Conservation (phyloP, 1,284 basidiomycete species). For the Malassezia caprae region DNA sequence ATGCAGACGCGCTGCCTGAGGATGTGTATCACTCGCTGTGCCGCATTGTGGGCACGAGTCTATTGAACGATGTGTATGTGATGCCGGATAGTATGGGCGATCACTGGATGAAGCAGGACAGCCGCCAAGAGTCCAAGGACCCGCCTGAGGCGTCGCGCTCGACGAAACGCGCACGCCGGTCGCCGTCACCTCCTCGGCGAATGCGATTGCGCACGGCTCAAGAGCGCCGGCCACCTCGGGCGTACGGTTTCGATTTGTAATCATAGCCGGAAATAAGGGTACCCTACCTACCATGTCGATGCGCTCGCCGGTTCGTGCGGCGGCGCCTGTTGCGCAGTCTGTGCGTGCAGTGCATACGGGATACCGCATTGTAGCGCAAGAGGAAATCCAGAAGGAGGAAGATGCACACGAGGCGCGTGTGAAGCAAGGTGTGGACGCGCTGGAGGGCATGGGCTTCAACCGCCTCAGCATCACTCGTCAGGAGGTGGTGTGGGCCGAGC, state of each 20-base stretch:
- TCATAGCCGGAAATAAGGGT: too few species aligned
- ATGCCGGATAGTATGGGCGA: not conserved
- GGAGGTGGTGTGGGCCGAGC: slow-evolving; percentile 29
- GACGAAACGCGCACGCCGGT: not conserved
- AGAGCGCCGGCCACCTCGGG: slow-evolving; percentile 1
- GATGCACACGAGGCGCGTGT: slow-evolving; percentile 3
- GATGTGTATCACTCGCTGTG: slow-evolving; percentile 6
- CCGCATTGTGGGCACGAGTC: slow-evolving; percentile 10
- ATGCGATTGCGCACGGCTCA: slow-evolving; percentile 8
- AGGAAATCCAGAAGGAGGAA: not conserved
- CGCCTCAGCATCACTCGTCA: slow-evolving; percentile 21
- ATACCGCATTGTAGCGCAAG: slow-evolving; percentile 1
- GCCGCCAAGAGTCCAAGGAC: not conserved
- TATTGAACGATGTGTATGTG: slow-evolving; percentile 13
- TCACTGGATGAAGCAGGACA: slow-evolving; percentile 8
- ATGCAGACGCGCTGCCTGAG: slow-evolving; percentile 9
- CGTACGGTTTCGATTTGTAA: not conserved
- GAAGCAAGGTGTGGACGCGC: slow-evolving; percentile 14
- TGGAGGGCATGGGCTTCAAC: slow-evolving; percentile 23
- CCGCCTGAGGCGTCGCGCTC: not conserved
- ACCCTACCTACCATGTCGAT: not conserved
- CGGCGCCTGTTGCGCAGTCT: not conserved
- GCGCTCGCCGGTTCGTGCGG: not conserved
- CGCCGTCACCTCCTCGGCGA: not conserved
- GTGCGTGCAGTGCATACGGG: not conserved